Evolutionary conservation across 2,329 filamentous ascomycete genomes (phyloP), one percentile per base, ranked within the genome.

Genomic region (Beauveria sp.): DNA sequence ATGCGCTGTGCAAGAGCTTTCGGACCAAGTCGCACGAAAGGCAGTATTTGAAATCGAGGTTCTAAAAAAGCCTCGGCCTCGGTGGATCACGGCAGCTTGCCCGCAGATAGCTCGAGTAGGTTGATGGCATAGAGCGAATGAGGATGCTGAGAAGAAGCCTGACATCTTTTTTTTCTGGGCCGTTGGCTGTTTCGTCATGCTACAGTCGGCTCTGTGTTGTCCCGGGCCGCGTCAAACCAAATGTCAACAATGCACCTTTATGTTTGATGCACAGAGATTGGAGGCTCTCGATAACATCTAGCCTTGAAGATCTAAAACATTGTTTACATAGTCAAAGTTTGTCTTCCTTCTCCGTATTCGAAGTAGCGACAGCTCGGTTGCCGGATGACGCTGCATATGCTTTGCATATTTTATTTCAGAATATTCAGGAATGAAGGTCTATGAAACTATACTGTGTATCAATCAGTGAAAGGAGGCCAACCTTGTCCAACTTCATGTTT

Each of bases 151-250:
- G 48, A 52, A n/a, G 26, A 52, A 52, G 48, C 48, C 18, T 24
- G 18, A 9, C 22, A 20, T 24, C 1, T 42, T 52, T 60, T 60
- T 51, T 51, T 51, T 52, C 40, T 43, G 57, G 57, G 57, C 48
- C 24, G n/a, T 52, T 43, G 10, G 57, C 48, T 34, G 55, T 58
- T 45, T 52, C 49, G 49, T 45, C 48, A 48, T 46, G 58, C n/a
- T 16, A 26, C 14, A 28, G 38, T 60, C 58, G 58, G 58, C 58
- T 16, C 40, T 34, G 58, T 52, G 50, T 60, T 60, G 58, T 60
- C 58, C 58, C 58, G 58, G 20, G 5, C 58, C 58, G 56, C 12
- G 24, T 45, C 45, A 18, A 18, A 43, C 5, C 1, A n/a, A 5
- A 12, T 49, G 14, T 49, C 20, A 38, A 48, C 28, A 14, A n/a